Evolutionary conservation across 2,329 filamentous ascomycete genomes (phyloP).

Genomic region (Grosmannia huntii): DNA sequence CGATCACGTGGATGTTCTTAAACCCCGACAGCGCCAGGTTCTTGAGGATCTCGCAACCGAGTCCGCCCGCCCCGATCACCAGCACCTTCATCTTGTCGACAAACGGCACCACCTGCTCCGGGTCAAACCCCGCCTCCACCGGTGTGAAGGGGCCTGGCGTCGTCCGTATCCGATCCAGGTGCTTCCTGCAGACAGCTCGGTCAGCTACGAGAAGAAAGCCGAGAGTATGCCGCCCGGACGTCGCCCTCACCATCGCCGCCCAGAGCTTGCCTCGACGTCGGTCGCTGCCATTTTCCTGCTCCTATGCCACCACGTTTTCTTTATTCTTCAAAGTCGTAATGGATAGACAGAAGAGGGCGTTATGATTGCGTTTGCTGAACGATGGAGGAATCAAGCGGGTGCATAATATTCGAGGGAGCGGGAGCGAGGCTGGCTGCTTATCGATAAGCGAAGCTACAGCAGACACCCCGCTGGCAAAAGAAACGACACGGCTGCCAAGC

Average conservation of each 20-base stretch:
- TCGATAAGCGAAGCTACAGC: not conserved
- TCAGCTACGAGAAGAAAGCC: not conserved
- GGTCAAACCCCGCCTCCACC: constrained; percentile 41
- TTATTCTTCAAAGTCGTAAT: too few species aligned
- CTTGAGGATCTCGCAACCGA: constrained; percentile 95
- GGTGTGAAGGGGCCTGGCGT: constrained; percentile 65
- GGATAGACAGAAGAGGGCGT: not conserved
- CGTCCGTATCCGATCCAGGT: constrained; percentile 69
- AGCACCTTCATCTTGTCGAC: constrained; percentile 64
- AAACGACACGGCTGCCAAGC: not conserved
- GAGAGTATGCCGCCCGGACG: not conserved
- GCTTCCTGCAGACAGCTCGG: constrained; percentile 44
- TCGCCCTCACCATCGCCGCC: not conserved
- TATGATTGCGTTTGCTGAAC: not conserved
- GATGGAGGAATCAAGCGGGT: too few species aligned
- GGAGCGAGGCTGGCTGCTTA: not conserved
- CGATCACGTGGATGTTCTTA: constrained; percentile 94
- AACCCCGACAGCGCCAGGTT: constrained; percentile 92
- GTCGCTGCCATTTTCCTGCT: not conserved
- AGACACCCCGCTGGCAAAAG: not conserved
- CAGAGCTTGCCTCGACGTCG: not conserved
- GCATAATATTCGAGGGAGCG: not conserved
- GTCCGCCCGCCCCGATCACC: constrained; percentile 72
- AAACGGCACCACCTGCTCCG: constrained; percentile 38
- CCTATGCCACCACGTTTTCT: not conserved